phyloP scores from a whole-genome alignment of 2,329 filamentous ascomycete species.

The Anthostomella pinea region DNA sequence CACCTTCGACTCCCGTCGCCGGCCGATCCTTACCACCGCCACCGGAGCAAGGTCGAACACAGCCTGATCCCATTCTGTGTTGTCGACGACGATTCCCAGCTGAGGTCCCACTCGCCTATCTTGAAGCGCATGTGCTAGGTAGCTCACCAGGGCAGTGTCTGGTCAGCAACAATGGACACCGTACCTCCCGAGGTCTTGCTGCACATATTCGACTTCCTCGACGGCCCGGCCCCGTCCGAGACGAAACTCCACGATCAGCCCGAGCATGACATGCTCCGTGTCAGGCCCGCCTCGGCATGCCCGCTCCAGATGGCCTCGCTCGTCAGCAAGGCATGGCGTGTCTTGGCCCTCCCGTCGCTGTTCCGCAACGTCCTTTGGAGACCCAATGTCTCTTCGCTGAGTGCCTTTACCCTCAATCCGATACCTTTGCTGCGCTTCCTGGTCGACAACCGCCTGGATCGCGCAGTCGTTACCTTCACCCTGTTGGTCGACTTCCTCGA shows the following conservation, averaged over 20 bases:
- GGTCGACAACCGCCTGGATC: constrained; percentile 33
- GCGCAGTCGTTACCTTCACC: constrained; percentile 41
- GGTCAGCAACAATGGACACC: constrained; percentile 27
- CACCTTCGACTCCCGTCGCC: no score
- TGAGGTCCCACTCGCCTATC: no score
- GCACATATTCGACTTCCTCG: constrained; percentile 55
- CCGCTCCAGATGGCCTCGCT: constrained; percentile 56
- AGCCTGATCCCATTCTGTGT: no score
- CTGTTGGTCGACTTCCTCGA: constrained; percentile 37
- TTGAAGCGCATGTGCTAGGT: no score
- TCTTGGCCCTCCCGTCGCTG: constrained; percentile 49
- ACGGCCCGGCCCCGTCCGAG: constrained; percentile 47
- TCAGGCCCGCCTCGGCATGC: constrained; percentile 28
- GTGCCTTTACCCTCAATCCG: constrained; percentile 27
- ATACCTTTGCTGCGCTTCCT: constrained; percentile 42
- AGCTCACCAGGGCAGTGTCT: no score
- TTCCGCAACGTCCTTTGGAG: constrained; percentile 54
- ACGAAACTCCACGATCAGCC: constrained; percentile 49
- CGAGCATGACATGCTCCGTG: constrained; percentile 37
- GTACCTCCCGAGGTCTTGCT: constrained; percentile 62
- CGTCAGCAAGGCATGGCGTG: constrained; percentile 53
- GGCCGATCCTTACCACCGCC: no score
- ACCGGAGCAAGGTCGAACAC: no score
- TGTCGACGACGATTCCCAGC: no score
- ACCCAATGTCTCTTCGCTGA: constrained; percentile 24